These are phyloP conservation scores for Teunomyces pallodes DNA, from an alignment of 805 yeast genomes.

Conservation along the genomic window DNA sequence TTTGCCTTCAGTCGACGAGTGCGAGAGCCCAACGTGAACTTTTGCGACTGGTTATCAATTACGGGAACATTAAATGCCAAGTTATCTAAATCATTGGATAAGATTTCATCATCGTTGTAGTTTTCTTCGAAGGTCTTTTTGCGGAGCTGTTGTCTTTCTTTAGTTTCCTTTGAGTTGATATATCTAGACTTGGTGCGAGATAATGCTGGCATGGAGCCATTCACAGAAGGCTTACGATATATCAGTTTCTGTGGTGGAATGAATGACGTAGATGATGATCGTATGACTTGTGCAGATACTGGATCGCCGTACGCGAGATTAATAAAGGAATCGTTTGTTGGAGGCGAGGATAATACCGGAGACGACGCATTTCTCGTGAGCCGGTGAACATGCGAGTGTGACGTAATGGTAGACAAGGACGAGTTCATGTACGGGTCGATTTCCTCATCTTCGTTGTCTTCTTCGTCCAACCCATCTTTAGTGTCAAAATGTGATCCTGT, in stretches of 20 bases:
- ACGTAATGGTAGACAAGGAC: slow-evolving; percentile 11
- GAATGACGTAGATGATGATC: neutral
- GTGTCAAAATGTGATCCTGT: slow-evolving; percentile 14
- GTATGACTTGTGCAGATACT: neutral
- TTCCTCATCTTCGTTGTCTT: slow-evolving; percentile 5
- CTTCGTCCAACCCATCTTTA: slow-evolving; percentile 9
- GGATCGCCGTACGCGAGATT: neutral
- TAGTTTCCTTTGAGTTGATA: slow-evolving; percentile 34
- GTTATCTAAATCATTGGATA: slow-evolving; percentile 33
- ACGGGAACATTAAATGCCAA: slow-evolving; percentile 45
- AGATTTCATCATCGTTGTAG: slow-evolving; percentile 39
- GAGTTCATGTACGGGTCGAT: slow-evolving; percentile 4
- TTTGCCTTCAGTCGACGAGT: neutral
- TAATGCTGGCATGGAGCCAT: slow-evolving; percentile 11
- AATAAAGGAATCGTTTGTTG: neutral
- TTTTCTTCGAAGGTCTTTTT: slow-evolving; percentile 42
- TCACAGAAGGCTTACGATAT: neutral
- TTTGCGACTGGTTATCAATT: slow-evolving; percentile 33
- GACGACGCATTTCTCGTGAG: slow-evolving; percentile 1
- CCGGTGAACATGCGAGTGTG: slow-evolving; percentile 4
- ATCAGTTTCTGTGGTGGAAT: neutral
- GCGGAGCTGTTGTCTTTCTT: slow-evolving; percentile 34
- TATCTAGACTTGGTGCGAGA: slow-evolving; percentile 34
- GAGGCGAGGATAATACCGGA: slow-evolving; percentile 1
- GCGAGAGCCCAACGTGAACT: slow-evolving; percentile 17